These are phyloP conservation scores for Lyophyllum semitale DNA, from an alignment of 768 basidiomycete genomes.

Conservation along the genomic window DNA sequence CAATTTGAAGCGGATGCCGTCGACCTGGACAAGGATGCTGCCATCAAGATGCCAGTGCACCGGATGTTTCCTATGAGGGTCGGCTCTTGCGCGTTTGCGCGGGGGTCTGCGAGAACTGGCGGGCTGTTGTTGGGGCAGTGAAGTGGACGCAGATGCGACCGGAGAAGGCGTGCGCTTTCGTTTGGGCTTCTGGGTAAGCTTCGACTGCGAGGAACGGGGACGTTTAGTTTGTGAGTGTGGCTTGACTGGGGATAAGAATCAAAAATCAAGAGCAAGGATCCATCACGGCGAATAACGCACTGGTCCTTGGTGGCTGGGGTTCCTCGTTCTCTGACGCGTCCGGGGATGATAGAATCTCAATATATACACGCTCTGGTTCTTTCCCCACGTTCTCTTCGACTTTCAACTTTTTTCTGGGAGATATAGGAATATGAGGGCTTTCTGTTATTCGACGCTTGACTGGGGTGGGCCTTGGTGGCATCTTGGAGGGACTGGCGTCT, in stretches of 20 bases:
- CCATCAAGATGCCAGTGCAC: constrained; percentile 19
- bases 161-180: background rate
- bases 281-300: too few relatives aligned
- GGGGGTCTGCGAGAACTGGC: background rate
- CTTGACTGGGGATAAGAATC: background rate
- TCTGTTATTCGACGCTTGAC: background rate
- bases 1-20: constrained; percentile 12
- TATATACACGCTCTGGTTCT: background rate
- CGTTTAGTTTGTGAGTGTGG: background rate
- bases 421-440: background rate
- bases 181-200: background rate
- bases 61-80: constrained; percentile 5
- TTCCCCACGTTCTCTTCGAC: background rate
- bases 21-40: constrained; percentile 14
- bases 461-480: background rate
- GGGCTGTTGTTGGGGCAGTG: background rate
- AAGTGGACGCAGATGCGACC: background rate
- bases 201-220: background rate
- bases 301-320: background rate
- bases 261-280: background rate
- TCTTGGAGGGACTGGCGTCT: background rate
- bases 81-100: background rate
- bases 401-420: background rate
- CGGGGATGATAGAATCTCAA: background rate
- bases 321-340: background rate